Conservation (phyloP, 495 filamentous ascomycete genomes). For the Evernia prunastri region DNA sequence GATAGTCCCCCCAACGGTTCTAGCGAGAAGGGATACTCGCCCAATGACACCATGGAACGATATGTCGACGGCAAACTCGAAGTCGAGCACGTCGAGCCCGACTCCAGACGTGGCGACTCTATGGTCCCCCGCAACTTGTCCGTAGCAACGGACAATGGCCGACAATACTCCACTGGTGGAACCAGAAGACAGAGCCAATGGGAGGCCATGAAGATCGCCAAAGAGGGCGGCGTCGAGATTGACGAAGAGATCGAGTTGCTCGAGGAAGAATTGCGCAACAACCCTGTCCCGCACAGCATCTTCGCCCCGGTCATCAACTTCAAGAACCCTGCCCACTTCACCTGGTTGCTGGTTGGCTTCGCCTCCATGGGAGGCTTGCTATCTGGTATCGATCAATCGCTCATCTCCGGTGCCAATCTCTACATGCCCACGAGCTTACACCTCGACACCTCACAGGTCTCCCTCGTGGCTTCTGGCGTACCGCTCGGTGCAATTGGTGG, state of each 20-base stretch:
- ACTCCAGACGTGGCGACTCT: slow-evolving; percentile 5
- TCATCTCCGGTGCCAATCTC: slow-evolving; percentile 55
- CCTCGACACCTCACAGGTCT: slow-evolving; percentile 41
- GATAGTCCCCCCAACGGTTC: not conserved
- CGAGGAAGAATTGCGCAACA: slow-evolving; percentile 17
- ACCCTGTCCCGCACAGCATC: slow-evolving; percentile 16
- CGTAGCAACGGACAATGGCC: slow-evolving; percentile 16
- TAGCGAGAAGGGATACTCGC: slow-evolving; percentile 8
- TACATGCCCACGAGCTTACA: slow-evolving; percentile 45
- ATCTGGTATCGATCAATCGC: slow-evolving; percentile 55
- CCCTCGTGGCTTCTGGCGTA: slow-evolving; percentile 53
- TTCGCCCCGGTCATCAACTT: slow-evolving; percentile 22
- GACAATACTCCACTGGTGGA: slow-evolving; percentile 21
- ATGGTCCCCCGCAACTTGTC: slow-evolving; percentile 14
- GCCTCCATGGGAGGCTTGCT: slow-evolving; percentile 57
- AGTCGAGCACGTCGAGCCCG: slow-evolving; percentile 19
- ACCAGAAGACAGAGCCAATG: slow-evolving; percentile 19
- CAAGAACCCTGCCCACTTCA: slow-evolving; percentile 37
- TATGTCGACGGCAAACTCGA: slow-evolving; percentile 20
- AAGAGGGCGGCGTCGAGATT: slow-evolving; percentile 22
- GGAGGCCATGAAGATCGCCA: slow-evolving; percentile 23
- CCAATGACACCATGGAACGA: slow-evolving; percentile 14
- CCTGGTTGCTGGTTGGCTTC: slow-evolving; percentile 55
- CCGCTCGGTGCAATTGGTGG: slow-evolving; percentile 55
- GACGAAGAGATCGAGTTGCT: slow-evolving; percentile 22